Conservation (phyloP, 495 filamentous ascomycete genomes). For the Lasiosphaeria ovina region DNA sequence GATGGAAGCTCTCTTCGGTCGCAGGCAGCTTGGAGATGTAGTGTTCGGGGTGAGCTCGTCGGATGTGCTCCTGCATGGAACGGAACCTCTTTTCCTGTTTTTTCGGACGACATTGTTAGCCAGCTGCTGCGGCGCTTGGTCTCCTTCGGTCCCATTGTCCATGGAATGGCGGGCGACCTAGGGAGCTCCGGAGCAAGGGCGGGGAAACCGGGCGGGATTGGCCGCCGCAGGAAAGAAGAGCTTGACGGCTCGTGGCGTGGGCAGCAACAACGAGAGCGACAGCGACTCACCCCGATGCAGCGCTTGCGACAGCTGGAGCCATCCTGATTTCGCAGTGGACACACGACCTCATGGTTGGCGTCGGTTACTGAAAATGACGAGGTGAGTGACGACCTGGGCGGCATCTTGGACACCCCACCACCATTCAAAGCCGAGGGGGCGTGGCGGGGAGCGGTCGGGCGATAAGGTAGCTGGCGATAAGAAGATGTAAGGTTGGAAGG, state of each 20-base stretch:
- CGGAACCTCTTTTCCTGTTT: conserved; percentile 91
- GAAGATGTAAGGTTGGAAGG: background rate
- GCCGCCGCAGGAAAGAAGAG: no score
- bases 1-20: conserved; percentile 94
- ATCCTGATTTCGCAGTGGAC: conserved; percentile 93
- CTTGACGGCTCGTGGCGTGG: no score
- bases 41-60: conserved; percentile 93
- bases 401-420: conserved; percentile 66
- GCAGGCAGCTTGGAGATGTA: conserved; percentile 99
- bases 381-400: conserved; percentile 80
- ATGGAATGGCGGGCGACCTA: no score
- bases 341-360: conserved; percentile 93
- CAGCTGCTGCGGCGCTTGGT: background rate
- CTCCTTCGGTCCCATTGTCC: no score
- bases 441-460: conserved; percentile 34
- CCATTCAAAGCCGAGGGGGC: conserved; percentile 41
- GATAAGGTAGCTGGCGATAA: conserved; percentile 31
- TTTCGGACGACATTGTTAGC: conserved; percentile 1
- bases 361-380: conserved; percentile 91
- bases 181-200: no score
- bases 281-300: conserved; percentile 88
- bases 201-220: no score
- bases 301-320: conserved; percentile 96
- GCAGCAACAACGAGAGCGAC: conserved; percentile 24
- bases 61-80: conserved; percentile 99